Evolutionary conservation across 441 rosid species (phyloP).

Genomic region (Populus trichocarpa): DNA sequence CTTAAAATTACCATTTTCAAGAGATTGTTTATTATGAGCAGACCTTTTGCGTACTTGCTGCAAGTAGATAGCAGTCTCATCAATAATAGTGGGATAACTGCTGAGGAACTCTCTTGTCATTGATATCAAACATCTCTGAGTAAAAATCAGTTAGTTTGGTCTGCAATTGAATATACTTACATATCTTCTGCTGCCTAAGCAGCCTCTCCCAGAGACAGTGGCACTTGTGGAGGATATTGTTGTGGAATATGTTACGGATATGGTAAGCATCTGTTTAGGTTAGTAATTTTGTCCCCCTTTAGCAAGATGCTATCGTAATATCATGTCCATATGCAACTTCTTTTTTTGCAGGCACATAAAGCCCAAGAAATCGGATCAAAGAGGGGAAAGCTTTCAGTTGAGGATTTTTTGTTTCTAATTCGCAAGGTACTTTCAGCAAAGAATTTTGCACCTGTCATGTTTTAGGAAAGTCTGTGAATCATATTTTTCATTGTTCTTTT

Average conservation of each 20-base stretch:
- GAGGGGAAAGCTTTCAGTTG: constrained; percentile 77
- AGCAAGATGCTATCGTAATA: constrained; percentile 2
- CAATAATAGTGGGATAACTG: background rate
- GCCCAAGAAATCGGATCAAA: constrained; percentile 86
- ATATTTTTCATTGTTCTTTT: background rate
- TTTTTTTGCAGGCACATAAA: constrained; percentile 61
- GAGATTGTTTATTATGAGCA: background rate
- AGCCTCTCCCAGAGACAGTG: constrained; percentile 95
- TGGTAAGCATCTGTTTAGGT: constrained; percentile 41
- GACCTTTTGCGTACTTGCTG: background rate
- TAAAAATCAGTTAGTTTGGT: background rate
- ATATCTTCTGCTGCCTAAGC: constrained; percentile 19
- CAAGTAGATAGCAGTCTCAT: background rate
- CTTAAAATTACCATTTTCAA: background rate
- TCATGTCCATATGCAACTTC: background rate
- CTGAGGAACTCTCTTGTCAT: background rate
- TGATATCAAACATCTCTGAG: background rate
- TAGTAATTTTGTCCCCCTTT: background rate
- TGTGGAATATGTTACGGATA: constrained; percentile 84
- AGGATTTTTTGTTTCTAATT: constrained; percentile 72
- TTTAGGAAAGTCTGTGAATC: background rate
- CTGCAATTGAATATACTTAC: background rate
- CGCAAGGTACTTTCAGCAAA: constrained; percentile 56
- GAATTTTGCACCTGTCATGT: background rate
- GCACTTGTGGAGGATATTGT: constrained; percentile 92